phyloP scores from a whole-genome alignment of 129 eudicot species.

The Dittrichia graveolens region DNA sequence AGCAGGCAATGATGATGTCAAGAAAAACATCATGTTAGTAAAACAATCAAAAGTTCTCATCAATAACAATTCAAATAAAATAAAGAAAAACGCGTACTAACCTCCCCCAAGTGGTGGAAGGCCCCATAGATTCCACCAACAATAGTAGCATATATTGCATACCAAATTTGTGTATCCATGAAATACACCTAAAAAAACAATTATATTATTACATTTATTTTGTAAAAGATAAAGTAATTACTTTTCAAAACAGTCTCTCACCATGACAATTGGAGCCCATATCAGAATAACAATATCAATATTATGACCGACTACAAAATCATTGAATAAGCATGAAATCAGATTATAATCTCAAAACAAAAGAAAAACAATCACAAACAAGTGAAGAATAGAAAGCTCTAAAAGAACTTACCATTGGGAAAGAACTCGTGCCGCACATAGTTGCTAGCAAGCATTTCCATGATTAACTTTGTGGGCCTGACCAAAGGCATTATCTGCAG shows the following conservation, averaged over 20 bases:
- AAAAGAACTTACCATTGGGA: conserved; percentile 64
- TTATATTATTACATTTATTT: conserved; percentile 16
- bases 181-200: conserved; percentile 68
- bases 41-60: background rate
- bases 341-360: conserved; percentile 11
- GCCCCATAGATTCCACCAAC: conserved; percentile 97
- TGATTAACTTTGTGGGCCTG: conserved; percentile 72
- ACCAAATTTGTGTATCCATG: conserved; percentile 99
- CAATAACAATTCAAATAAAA: background rate
- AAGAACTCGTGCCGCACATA: conserved; percentile 98
- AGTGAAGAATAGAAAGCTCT: background rate
- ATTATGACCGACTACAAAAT: conserved; percentile 69
- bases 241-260: conserved; percentile 41
- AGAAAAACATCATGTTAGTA: conserved; percentile 12
- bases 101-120: conserved; percentile 99
- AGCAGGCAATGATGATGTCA: conserved; percentile 8
- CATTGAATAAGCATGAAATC: conserved; percentile 19
- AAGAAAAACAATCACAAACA: conserved; percentile 11
- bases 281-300: conserved; percentile 79
- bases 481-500: conserved; percentile 80
- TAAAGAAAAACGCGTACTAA: conserved; percentile 40
- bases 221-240: conserved; percentile 9
- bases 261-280: conserved; percentile 96
- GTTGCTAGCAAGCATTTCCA: conserved; percentile 55
- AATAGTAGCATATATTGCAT: conserved; percentile 83